Conservation (phyloP, 352 stramenopile genomes). For the Plasmopara muralis region DNA sequence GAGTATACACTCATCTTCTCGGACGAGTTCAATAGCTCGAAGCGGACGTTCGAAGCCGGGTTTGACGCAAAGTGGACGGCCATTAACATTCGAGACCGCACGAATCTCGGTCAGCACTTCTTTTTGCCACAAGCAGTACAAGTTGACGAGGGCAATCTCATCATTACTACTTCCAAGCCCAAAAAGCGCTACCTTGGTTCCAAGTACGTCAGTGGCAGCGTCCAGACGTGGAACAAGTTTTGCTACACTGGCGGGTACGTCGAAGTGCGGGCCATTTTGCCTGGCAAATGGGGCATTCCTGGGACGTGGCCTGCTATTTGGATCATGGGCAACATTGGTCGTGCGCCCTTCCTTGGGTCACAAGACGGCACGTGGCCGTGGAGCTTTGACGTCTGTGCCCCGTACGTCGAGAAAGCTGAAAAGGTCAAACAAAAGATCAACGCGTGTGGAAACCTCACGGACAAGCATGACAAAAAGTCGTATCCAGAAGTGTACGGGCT, state of each 20-base stretch:
- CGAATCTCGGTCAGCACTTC: slow-evolving; percentile 94
- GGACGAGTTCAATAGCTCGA: slow-evolving; percentile 95
- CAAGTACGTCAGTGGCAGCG: slow-evolving; percentile 87
- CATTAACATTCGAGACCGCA: slow-evolving; percentile 92
- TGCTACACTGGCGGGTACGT: slow-evolving; percentile 97
- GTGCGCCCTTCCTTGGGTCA: slow-evolving; percentile 90
- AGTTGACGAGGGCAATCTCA: slow-evolving; percentile 90
- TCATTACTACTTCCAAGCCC: slow-evolving; percentile 87
- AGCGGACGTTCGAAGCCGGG: slow-evolving; percentile 90
- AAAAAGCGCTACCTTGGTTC: slow-evolving; percentile 70
- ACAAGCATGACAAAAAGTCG: slow-evolving; percentile 84
- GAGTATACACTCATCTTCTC: slow-evolving; percentile 91
- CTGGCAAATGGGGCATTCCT: slow-evolving; percentile 90
- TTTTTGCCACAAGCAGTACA: slow-evolving; percentile 92
- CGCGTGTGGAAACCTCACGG: slow-evolving; percentile 91
- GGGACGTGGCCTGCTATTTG: slow-evolving; percentile 97
- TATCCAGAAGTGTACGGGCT: slow-evolving; percentile 88
- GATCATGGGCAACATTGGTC: slow-evolving; percentile 96
- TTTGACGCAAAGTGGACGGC: slow-evolving; percentile 95
- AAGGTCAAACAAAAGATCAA: slow-evolving; percentile 92
- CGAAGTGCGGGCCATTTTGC: slow-evolving; percentile 91
- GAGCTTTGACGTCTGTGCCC: slow-evolving; percentile 91
- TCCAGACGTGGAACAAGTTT: slow-evolving; percentile 99
- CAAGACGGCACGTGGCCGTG: slow-evolving; percentile 96
- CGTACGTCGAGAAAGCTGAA: slow-evolving; percentile 78